A percentile compares a stretch with the other conserved stretches of the same genome.
Evolutionary conservation across 2,329 filamentous ascomycete species (phyloP).

Genomic region (Pseudonectria foliicola): DNA sequence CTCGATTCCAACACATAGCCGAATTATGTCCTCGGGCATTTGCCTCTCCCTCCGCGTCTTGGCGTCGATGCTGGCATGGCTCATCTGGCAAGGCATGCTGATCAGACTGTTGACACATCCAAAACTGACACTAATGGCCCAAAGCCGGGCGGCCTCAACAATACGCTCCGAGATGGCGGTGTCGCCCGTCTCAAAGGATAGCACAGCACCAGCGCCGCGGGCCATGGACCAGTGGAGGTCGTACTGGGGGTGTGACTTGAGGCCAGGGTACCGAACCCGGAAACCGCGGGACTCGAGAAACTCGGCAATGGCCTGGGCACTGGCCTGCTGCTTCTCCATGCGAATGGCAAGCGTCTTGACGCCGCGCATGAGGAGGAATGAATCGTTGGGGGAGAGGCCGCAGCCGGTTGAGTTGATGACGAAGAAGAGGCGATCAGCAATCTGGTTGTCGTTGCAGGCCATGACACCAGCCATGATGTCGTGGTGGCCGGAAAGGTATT

Average conservation of each 20-base stretch:
- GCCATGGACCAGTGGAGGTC: slow-evolving; percentile 94
- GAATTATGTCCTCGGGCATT: slow-evolving; percentile 94
- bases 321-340: slow-evolving; percentile 97
- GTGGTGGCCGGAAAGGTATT: slow-evolving; percentile 96
- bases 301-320: slow-evolving; percentile 82
- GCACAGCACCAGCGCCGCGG: slow-evolving; percentile 83
- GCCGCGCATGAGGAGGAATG: slow-evolving; percentile 88
- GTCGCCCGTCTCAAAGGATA: slow-evolving; percentile 94
- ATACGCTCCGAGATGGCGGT: slow-evolving; percentile 78
- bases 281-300: slow-evolving; percentile 91
- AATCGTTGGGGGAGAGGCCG: slow-evolving; percentile 89
- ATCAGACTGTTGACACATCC: slow-evolving; percentile 98
- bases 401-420: slow-evolving; percentile 96
- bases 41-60: slow-evolving; percentile 84
- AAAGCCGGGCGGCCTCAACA: slow-evolving; percentile 84
- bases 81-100: slow-evolving; percentile 99
- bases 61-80: slow-evolving; percentile 94
- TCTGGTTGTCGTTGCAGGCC: slow-evolving; percentile 71
- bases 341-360: slow-evolving; percentile 95
- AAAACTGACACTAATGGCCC: slow-evolving; percentile 95
- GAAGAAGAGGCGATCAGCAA: slow-evolving; percentile 90
- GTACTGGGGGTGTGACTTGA: slow-evolving; percentile 94
- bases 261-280: slow-evolving; percentile 87
- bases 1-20: slow-evolving; percentile 93
- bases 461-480: slow-evolving; percentile 98